Evolutionary conservation across 176 grass and related monocot species (phyloP), one percentile per base, ranked within the genome.

Genomic region (Raddia guianensis): DNA sequence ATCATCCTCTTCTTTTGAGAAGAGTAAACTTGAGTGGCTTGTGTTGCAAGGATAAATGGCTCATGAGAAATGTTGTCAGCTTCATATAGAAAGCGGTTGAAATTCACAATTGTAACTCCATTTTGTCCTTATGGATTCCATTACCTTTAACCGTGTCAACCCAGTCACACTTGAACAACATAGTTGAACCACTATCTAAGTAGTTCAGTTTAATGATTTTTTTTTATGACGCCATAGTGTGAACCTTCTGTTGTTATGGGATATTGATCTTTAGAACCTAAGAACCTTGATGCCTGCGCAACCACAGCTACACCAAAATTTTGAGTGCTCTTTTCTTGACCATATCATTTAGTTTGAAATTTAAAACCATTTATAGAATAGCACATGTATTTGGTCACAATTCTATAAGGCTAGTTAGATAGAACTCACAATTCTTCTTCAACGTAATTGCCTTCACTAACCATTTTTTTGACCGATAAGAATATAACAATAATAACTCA

Each of bases 11-110:
- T 27, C 27, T 27, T 27, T 27, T 27, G 27, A 27, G 1, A 27
- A 27, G 27, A 27, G 27, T 27, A 27, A 27, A 27, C 27, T 27
- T 86, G 67, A 6, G 8, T 65, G 13, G 56, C 84, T 73, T 86
- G 75, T 19, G 19, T 56, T 42, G 57, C 53, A 7, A 86, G 55
- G 4, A 74, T 54, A 15, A 80, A 86, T 65, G 83, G 74, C 44
- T 85, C 81, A 76, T 74, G 45, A n/a, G 0, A 66, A n/a, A 84
- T 47, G 3, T 32, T 49, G 12, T 57, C 2, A 37, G 45, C 45
- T 13, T 5, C 76, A 45, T 37, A 6, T 37, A 84, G 5, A 19
- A 84, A 20, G 13, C 27, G 70, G 40, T 48, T 74, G 13, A 83
- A 75, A 52, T 66, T 83, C 4, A 83, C 56, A 8, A 83, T 8